Base-by-base conservation (phyloP, 2,329 filamentous ascomycete genomes). In the Epicoccum sorghinum region DNA sequence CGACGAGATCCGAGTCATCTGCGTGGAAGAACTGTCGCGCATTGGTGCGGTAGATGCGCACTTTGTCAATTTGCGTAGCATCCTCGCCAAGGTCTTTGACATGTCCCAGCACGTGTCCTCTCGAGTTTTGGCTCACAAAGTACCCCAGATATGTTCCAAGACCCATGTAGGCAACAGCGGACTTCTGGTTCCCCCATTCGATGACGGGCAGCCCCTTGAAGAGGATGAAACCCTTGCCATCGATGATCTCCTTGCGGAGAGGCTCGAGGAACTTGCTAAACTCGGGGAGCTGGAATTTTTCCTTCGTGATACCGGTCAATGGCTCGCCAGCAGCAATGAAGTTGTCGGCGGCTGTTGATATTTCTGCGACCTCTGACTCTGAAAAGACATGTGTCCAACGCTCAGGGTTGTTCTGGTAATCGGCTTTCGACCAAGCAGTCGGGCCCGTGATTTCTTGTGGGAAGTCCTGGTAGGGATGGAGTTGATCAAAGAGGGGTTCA, bases 31-130 rank as follows among this genome's bases (percentile, higher is more conserved):
- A 93, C 78, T 95, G 90, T 71, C 86, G 81, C 46, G 91, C 91
- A 60, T 91, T 90, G 2, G 92, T 96, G 60, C 92, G 85, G 79
- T 96, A 96, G 75, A 96, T 96, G 65, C 92, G 88, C 57, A 96
- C 91, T 65, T 87, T 89, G 78, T 96, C 89, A 66, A 91, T 96
- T 77, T 92, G 87, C 4, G 82, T 85, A 24, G 88, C 82, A 72
- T 96, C 91, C 62, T 93, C 91, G 40, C 90, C 90, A 3, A 95
- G 83, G 75, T 96, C 91, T 77, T 96, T 93, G 65, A 96, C 91
- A 73, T 96, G 91, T 7, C 91, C 91, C 1, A 96, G 83, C 8
- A 96, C 89, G 75, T 96, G 91, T 39, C 91, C 91, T 14, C 86
- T 85, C 14, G 88, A 87, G 77, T 96, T 96, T 70, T 96, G 92